Percentiles rank a stretch among this genome's conserved stretches.
Conservation (phyloP, 2,329 filamentous ascomycete genomes). For the Paraconiothyrium sp. region DNA sequence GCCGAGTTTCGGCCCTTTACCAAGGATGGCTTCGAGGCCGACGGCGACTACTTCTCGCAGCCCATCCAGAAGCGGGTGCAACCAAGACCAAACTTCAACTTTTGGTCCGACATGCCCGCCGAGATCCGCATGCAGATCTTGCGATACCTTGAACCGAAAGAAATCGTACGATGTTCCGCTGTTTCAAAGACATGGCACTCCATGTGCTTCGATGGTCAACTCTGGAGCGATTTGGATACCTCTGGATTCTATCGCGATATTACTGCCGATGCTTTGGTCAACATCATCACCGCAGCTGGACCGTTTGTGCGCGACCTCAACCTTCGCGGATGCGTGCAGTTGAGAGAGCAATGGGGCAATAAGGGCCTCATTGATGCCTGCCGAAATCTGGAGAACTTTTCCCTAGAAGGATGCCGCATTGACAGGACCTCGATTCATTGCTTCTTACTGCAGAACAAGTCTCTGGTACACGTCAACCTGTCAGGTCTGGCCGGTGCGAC, state of each 20-base stretch:
- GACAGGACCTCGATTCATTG: constrained; percentile 81
- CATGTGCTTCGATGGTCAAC: constrained; percentile 91
- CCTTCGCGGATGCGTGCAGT: constrained; percentile 87
- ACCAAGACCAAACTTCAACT: constrained; percentile 63
- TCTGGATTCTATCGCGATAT: constrained; percentile 89
- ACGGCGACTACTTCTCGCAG: constrained; percentile 60
- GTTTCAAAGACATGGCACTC: constrained; percentile 82
- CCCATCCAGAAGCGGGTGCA: constrained; percentile 48
- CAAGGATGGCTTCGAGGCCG: constrained; percentile 50
- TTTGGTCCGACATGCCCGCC: constrained; percentile 83
- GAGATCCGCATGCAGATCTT: constrained; percentile 85
- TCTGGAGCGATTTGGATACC: constrained; percentile 86
- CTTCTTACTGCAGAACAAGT: constrained; percentile 79
- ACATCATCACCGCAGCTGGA: constrained; percentile 84
- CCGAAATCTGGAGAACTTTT: constrained; percentile 85
- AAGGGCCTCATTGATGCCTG: constrained; percentile 84
- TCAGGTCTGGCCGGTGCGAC: constrained; percentile 82
- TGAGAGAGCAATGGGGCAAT: constrained; percentile 80
- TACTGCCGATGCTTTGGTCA: constrained; percentile 81
- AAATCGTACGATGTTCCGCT: constrained; percentile 80
- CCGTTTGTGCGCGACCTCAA: constrained; percentile 93
- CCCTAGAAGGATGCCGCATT: constrained; percentile 88
- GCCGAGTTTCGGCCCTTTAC: constrained; percentile 65
- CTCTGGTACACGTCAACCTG: constrained; percentile 84
- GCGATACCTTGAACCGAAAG: constrained; percentile 77